Base-by-base conservation (phyloP, 805 yeast species). In the Ogataea saltuana region DNA sequence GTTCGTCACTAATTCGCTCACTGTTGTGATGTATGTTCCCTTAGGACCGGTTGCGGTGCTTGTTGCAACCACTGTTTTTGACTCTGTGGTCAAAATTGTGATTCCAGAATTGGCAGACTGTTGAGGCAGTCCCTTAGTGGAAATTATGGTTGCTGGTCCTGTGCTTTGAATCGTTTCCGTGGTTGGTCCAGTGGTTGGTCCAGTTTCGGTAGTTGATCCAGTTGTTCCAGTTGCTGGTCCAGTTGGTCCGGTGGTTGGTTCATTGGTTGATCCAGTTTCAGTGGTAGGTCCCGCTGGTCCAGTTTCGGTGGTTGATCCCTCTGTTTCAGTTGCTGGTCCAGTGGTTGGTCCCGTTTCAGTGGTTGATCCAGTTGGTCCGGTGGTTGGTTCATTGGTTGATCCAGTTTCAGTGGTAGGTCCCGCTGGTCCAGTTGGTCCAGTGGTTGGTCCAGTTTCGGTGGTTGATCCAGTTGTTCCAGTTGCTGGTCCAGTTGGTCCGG, bases 21-120 rank as follows among this genome's bases (percentile, higher is more conserved):
- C 18, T 18, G 33, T 28, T 27, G 33, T 27, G 18, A 23, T 21
- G 13, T 27, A 27, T 7, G 41, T 28, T 28, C 28, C 33, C 16
- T 18, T 27, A 4, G 33, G 21, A 12, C 21, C 34, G 6, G 33
- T 30, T 13, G 41, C 41, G 13, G 33, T 21, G 20, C 41, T 37
- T 7, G 32, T 28, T 12, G n/a, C 12, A 6, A 25, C 28, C 10
- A 13, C 28, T 11, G 28, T 25, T 25, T 5, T 11, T 12, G 28
- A 11, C 12, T 25, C 28, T 5, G 28, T 25, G 28, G 28, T 10
- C 28, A 25, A 12, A 22, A 10, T 22, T 22, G 25, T 22, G 9
- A 22, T 10, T 22, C 10, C 25, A 22, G 25, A 6, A 22, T 6
- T 10, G 6, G 25, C 25, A 6, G 10, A 22, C 6, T 6, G 10